Percentiles rank a stretch among this genome's conserved stretches.
Evolutionary conservation across 257 asterid genomes (phyloP).

Genomic region (Solanum chaucha): DNA sequence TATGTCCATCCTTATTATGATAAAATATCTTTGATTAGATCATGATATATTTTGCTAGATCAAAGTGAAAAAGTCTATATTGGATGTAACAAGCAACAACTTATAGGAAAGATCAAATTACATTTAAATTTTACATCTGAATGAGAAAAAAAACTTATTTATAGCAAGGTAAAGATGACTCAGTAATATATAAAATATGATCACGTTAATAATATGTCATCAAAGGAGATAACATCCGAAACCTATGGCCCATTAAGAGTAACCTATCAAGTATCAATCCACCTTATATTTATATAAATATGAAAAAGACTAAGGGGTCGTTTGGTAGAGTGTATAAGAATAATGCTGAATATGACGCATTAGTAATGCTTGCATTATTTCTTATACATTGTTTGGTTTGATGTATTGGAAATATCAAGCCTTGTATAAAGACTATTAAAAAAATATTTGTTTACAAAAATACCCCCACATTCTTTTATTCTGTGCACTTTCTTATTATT

Average conservation of each 20-base stretch:
- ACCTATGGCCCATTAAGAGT: neutral
- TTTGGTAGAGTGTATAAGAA: too few relatives aligned
- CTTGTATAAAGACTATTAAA: too few relatives aligned
- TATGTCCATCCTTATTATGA: neutral
- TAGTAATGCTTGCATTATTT: too few relatives aligned
- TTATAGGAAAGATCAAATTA: neutral
- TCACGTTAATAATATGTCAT: neutral
- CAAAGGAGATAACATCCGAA: neutral
- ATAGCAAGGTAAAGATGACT: neutral
- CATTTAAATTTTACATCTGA: neutral
- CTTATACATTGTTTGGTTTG: too few relatives aligned
- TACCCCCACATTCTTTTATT: too few relatives aligned
- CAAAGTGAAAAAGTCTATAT: neutral
- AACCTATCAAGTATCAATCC: neutral
- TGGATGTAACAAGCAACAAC: neutral
- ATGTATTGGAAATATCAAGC: too few relatives aligned
- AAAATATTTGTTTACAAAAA: too few relatives aligned
- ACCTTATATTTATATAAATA: neutral
- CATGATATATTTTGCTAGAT: neutral
- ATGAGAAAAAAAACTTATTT: neutral
- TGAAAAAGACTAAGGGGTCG: too few relatives aligned
- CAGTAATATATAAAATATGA: neutral
- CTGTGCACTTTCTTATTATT: too few relatives aligned
- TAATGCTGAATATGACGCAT: too few relatives aligned
- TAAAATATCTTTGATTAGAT: neutral